phyloP scores from a whole-genome alignment of 2,329 filamentous ascomycete genomes.

The Chaetomiaceae sp. region DNA sequence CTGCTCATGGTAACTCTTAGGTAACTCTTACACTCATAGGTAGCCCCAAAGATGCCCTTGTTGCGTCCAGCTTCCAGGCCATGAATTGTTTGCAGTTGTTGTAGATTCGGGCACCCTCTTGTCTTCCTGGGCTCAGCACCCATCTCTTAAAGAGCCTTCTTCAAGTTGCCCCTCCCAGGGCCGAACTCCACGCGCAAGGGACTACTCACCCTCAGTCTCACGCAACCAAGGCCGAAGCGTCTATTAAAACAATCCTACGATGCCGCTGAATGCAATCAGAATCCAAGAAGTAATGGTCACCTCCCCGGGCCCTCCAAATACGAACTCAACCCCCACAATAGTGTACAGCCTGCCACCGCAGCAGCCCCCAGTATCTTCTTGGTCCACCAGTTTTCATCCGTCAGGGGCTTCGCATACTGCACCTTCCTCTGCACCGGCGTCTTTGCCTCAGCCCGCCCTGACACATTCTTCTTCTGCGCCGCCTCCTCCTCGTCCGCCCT shows the following conservation, averaged over 20 bases:
- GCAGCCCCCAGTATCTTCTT: constrained; percentile 61
- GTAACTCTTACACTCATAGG: no score
- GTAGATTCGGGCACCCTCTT: no score
- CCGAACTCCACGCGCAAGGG: no score
- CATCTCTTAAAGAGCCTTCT: no score
- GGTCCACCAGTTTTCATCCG: constrained; percentile 62
- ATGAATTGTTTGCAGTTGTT: no score
- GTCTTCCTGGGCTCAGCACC: no score
- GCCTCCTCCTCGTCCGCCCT: constrained; percentile 44
- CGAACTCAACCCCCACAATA: constrained; percentile 56
- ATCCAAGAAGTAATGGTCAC: background rate
- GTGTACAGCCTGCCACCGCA: constrained; percentile 56
- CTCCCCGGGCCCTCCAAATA: constrained; percentile 38
- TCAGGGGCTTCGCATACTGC: constrained; percentile 56
- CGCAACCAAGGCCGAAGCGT: background rate
- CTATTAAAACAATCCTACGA: background rate
- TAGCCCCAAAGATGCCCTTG: no score
- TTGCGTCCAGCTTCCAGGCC: no score
- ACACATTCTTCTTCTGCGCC: constrained; percentile 23
- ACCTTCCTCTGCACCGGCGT: constrained; percentile 34
- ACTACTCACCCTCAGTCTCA: no score
- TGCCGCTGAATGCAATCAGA: background rate
- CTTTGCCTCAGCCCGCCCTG: constrained; percentile 25
- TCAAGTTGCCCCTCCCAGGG: no score
- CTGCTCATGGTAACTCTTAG: no score